Percentiles rank a stretch among this genome's conserved stretches.
These are phyloP conservation scores for Bacidia rubella DNA, from an alignment of 495 filamentous ascomycete species.

Conservation along the genomic window DNA sequence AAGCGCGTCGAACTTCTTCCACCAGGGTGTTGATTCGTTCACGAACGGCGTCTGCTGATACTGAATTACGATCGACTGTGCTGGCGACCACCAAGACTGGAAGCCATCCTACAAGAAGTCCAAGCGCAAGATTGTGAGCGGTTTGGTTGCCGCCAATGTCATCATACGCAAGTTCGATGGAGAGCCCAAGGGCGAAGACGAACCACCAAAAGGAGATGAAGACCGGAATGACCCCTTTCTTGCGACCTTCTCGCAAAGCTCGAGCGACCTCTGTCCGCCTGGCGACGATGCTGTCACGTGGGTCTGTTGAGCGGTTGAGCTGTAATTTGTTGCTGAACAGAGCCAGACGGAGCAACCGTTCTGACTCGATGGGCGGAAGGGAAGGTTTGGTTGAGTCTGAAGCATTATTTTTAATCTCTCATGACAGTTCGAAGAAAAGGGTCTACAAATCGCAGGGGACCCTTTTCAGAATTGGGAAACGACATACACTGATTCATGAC, in stretches of 20 bases:
- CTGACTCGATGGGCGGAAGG: slow-evolving; percentile 21
- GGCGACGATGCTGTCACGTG: slow-evolving; percentile 17
- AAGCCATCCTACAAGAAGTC: slow-evolving; percentile 22
- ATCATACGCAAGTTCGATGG: slow-evolving; percentile 26
- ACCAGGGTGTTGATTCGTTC: slow-evolving; percentile 27
- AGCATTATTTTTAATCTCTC: background rate
- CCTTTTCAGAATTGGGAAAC: background rate
- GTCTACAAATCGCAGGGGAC: background rate
- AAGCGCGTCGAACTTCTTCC: slow-evolving; percentile 22
- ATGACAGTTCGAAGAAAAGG: no score
- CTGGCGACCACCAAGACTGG: slow-evolving; percentile 26
- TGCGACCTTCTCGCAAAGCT: slow-evolving; percentile 24
- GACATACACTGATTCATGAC: slow-evolving; percentile 35
- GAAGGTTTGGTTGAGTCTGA: slow-evolving; percentile 21
- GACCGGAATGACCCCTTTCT: slow-evolving; percentile 28
- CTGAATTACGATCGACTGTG: slow-evolving; percentile 38
- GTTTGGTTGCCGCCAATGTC: slow-evolving; percentile 28
- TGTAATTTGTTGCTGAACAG: slow-evolving; percentile 27
- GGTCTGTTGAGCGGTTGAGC: slow-evolving; percentile 13
- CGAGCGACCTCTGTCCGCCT: slow-evolving; percentile 23
- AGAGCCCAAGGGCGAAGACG: slow-evolving; percentile 24
- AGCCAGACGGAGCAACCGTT: slow-evolving; percentile 26
- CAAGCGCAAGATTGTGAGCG: slow-evolving; percentile 35
- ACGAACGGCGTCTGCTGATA: slow-evolving; percentile 27
- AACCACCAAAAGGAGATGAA: slow-evolving; percentile 31